A percentile compares a stretch with the other conserved stretches of the same genome.
phyloP scores from a whole-genome alignment of 2,329 filamentous ascomycete genomes.

The Neonectria faginata region DNA sequence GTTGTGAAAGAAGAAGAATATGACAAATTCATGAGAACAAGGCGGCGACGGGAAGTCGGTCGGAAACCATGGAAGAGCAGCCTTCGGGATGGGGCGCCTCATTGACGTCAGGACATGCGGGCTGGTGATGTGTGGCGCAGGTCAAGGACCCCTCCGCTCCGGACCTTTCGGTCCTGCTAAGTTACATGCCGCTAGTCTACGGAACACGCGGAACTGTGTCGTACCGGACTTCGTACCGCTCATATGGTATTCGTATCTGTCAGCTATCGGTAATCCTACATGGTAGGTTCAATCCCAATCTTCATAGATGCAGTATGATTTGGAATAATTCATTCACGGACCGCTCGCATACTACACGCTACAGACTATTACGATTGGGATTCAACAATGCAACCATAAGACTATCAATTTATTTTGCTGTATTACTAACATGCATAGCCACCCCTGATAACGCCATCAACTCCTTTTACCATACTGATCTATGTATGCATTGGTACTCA shows the following conservation, averaged over 20 bases:
- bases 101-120: slow-evolving; percentile 28
- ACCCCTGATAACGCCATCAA: background rate
- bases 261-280: background rate
- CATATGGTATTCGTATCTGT: slow-evolving; percentile 1
- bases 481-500: background rate
- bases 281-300: too few relatives aligned
- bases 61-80: slow-evolving; percentile 22
- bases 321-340: too few relatives aligned
- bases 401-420: background rate
- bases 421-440: background rate
- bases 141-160: slow-evolving; percentile 1
- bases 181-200: background rate
- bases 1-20: background rate
- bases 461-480: background rate
- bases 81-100: slow-evolving; percentile 17
- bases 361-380: background rate
- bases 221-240: too few relatives aligned
- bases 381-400: too few relatives aligned
- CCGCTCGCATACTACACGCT: too few relatives aligned
- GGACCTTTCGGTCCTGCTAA: slow-evolving; percentile 9
- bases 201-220: slow-evolving; percentile 2
- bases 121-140: slow-evolving; percentile 15
- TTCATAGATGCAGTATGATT: too few relatives aligned
- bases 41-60: background rate
- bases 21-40: slow-evolving; percentile 4